A percentile compares a stretch with the other conserved stretches of the same genome.
Evolutionary conservation across 208 protist genomes (phyloP).

Genomic region (Leishmania lainsoni): DNA sequence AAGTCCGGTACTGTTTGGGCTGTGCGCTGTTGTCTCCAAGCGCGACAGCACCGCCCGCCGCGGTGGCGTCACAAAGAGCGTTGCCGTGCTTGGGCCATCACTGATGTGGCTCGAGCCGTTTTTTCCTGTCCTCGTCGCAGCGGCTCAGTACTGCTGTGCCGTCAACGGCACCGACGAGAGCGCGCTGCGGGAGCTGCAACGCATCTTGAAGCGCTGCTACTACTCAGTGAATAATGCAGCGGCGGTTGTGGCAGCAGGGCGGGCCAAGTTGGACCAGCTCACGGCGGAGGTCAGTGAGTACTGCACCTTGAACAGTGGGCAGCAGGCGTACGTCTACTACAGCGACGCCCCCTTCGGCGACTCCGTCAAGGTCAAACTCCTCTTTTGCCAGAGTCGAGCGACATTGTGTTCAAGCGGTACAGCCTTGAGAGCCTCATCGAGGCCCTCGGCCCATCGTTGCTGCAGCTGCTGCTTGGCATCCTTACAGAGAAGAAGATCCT

Average conservation of each 20-base stretch:
- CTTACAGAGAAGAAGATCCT: slow-evolving; percentile 75
- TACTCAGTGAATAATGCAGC: slow-evolving; percentile 52
- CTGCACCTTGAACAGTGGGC: slow-evolving; percentile 38
- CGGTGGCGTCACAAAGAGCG: slow-evolving; percentile 82
- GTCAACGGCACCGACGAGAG: slow-evolving; percentile 55
- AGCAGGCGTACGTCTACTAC: slow-evolving; percentile 45
- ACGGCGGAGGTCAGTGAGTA: slow-evolving; percentile 40
- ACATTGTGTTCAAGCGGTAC: slow-evolving; percentile 58
- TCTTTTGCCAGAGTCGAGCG: slow-evolving; percentile 44
- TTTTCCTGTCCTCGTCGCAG: slow-evolving; percentile 67
- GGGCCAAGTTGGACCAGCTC: slow-evolving; percentile 36
- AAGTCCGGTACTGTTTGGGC: slow-evolving; percentile 49
- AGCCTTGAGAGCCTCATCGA: slow-evolving; percentile 68
- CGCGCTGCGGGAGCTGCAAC: slow-evolving; percentile 48
- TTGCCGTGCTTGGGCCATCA: slow-evolving; percentile 69
- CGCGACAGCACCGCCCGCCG: slow-evolving; percentile 57
- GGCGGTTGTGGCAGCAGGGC: slow-evolving; percentile 18
- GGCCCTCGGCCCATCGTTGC: slow-evolving; percentile 53
- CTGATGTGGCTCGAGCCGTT: slow-evolving; percentile 76
- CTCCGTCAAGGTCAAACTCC: slow-evolving; percentile 53
- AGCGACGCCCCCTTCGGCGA: slow-evolving; percentile 52
- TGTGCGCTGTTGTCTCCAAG: slow-evolving; percentile 77
- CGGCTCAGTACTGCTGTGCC: slow-evolving; percentile 72
- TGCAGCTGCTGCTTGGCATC: slow-evolving; percentile 63
- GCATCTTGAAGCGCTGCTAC: slow-evolving; percentile 62